Conservation (phyloP, 2,329 filamentous ascomycete species). For the Myriosclerotinia scirpicola region DNA sequence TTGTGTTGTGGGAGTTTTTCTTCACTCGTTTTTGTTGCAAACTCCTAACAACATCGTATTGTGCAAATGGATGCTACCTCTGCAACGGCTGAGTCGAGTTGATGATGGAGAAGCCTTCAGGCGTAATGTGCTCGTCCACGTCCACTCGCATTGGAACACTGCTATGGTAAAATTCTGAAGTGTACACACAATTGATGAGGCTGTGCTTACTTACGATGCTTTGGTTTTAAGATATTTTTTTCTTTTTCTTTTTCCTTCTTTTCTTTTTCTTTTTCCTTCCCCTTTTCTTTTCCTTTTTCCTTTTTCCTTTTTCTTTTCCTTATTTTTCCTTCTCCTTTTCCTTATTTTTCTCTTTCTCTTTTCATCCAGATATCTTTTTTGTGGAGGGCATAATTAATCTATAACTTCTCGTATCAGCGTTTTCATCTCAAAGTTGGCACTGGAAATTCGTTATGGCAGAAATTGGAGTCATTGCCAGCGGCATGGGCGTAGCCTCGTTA, state of each 20-base stretch:
- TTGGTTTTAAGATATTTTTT: too few species aligned
- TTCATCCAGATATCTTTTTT: too few species aligned
- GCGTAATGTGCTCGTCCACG: neutral
- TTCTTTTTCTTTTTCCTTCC: too few species aligned
- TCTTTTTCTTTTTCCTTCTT: too few species aligned
- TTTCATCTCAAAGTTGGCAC: neutral
- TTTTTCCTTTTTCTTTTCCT: too few species aligned
- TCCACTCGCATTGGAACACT: neutral
- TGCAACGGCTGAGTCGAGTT: neutral
- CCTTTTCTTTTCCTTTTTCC: neutral
- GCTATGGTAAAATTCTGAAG: neutral
- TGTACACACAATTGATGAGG: neutral
- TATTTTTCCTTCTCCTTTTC: too few species aligned
- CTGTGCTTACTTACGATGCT: neutral
- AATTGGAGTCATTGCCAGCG: neutral
- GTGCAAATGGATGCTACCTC: neutral
- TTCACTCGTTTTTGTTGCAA: too few species aligned
- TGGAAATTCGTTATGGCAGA: neutral
- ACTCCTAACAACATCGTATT: neutral
- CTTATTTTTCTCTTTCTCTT: too few species aligned
- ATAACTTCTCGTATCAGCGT: too few species aligned
- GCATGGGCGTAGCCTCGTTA: neutral
- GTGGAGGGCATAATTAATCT: too few species aligned
- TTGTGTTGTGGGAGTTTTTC: too few species aligned
- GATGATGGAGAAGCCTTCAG: neutral